These are phyloP conservation scores for Neurospora crassa DNA, from an alignment of 2,329 filamentous ascomycete genomes.

Conservation along the genomic window DNA sequence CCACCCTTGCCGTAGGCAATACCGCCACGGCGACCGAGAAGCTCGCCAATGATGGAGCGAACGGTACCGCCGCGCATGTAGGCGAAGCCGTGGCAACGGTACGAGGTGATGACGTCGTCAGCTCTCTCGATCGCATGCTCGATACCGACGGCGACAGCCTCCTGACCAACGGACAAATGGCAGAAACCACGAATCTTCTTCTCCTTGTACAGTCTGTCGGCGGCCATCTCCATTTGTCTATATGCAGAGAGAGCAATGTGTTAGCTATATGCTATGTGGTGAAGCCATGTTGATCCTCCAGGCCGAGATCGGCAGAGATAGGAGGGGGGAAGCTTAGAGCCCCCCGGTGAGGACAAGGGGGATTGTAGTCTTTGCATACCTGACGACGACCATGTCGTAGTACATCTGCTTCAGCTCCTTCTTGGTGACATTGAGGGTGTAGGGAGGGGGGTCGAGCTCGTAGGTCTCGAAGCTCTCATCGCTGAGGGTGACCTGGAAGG, in stretches of 20 bases:
- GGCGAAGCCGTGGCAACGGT: slow-evolving; percentile 98
- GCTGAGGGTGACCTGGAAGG: slow-evolving; percentile 84
- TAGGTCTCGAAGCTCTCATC: slow-evolving; percentile 99
- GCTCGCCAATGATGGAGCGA: slow-evolving; percentile 89
- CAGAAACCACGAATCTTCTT: slow-evolving; percentile 99
- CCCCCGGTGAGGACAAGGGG: not conserved
- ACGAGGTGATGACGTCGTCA: slow-evolving; percentile 94
- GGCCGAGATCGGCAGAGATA: not conserved
- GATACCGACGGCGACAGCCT: slow-evolving; percentile 94
- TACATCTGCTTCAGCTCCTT: slow-evolving; percentile 99
- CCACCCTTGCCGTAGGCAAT: slow-evolving; percentile 98
- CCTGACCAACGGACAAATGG: slow-evolving; percentile 94
- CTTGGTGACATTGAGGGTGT: slow-evolving; percentile 91
- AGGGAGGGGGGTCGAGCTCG: slow-evolving; percentile 91
- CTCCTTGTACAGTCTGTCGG: slow-evolving; percentile 98
- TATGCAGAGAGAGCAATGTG: slow-evolving; percentile 1
- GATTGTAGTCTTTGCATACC: slow-evolving; percentile 48
- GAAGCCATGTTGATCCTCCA: not conserved
- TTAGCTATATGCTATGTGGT: not conserved
- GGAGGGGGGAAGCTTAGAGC: not conserved
- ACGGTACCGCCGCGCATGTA: slow-evolving; percentile 89
- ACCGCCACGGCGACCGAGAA: slow-evolving; percentile 88
- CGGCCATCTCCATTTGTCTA: slow-evolving; percentile 99
- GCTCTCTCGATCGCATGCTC: slow-evolving; percentile 87
- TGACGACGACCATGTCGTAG: slow-evolving; percentile 88